These are phyloP conservation scores for Coccomyxa sp. DNA, from an alignment of 139 green algal genomes.

Conservation along the genomic window DNA sequence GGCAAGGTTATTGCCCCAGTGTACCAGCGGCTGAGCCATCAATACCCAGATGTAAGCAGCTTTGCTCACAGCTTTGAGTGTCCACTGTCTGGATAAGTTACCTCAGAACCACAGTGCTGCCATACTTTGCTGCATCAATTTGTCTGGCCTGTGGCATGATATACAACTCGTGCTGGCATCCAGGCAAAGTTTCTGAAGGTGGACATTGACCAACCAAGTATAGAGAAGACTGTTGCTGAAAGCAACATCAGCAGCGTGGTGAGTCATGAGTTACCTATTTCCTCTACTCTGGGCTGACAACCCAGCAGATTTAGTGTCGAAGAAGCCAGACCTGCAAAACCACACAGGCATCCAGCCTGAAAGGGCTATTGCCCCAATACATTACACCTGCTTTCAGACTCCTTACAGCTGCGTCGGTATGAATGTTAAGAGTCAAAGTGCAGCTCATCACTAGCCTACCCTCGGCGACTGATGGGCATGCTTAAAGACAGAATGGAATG, in stretches of 20 bases:
- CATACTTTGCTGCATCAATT: neutral
- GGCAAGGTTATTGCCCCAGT: conserved; percentile 46
- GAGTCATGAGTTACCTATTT: neutral
- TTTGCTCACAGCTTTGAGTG: neutral
- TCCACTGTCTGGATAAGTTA: neutral
- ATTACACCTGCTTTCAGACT: conserved; percentile 24
- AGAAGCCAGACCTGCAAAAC: neutral
- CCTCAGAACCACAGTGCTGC: neutral
- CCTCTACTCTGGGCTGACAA: neutral
- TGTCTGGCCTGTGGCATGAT: neutral
- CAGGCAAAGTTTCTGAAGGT: conserved; percentile 63
- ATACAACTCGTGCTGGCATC: neutral
- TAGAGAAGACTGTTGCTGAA: conserved; percentile 26
- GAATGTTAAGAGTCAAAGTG: neutral
- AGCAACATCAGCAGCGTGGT: conserved; percentile 5
- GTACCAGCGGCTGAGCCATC: conserved; percentile 30
- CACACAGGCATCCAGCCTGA: neutral
- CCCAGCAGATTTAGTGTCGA: neutral
- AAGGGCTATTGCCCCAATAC: conserved; percentile 11
- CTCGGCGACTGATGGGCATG: neutral
- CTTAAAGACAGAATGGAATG: neutral
- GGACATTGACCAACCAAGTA: conserved; percentile 57
- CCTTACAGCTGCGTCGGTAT: conserved; percentile 31
- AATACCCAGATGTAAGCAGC: conserved; percentile 14
- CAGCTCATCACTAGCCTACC: neutral